Evolutionary conservation across 306 rosid genomes (phyloP), one percentile per base, ranked within the genome.

Genomic region (Alnus glutinosa): DNA sequence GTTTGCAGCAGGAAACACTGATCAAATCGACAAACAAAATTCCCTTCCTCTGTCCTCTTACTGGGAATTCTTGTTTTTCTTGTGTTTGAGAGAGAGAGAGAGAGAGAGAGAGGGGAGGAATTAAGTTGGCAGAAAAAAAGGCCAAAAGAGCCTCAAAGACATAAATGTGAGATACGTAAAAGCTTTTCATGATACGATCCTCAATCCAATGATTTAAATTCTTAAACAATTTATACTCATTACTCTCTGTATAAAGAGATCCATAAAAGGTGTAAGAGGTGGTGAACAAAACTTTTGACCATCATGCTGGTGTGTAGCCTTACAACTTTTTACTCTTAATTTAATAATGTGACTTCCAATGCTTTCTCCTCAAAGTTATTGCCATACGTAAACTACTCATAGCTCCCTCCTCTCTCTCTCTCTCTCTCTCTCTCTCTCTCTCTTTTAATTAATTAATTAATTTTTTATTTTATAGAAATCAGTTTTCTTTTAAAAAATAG

Each of bases 311-410:
- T 73, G 68, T 78, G 78, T 73, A 79, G 78, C 82, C 80, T 81
- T 23, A 19, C 71, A 36, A 78, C 85, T 80, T 86, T 87, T 85
- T 67, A 77, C 82, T 81, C 75, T 79, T 86, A 66, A 81, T 89
- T 82, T 74, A 80, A 83, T 52, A 34, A 73, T 78, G 71, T 44
- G 67, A 58, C 76, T 78, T 77, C 77, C 61, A 47, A 73, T 70
- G 73, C 83, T 86, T 91, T 89, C 81, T 68, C 93, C 85, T 80
- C 85, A 58, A 81, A 85, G 84, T 86, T 79, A 73, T 83, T 84
- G 86, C 86, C 82, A 75, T 74, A 71, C 66, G 74, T 69, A 79
- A 81, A 78, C 82, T 84, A 61, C 51, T 70, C 70, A 46, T 47
- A 66, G 47, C 3, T 12, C 18, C 59, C n/a, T 18, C 3, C 66